Base-by-base conservation (phyloP, 306 rosid genomes). In the Begonia masoniana region DNA sequence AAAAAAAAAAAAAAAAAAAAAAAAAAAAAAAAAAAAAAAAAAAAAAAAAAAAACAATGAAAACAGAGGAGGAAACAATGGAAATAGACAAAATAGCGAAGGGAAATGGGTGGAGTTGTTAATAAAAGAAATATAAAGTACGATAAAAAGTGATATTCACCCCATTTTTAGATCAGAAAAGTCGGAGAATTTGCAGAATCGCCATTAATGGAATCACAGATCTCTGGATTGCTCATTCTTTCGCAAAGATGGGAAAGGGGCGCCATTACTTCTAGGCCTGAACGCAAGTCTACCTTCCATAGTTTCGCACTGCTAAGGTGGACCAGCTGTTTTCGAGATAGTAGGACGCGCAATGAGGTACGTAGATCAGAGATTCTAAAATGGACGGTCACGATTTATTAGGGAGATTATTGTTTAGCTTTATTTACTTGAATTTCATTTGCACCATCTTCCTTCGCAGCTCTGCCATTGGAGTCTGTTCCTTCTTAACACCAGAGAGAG, bases 181-280 rank as follows among this genome's bases (percentile, higher is more conserved):
- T 21, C 3, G 24, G 24, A 21, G 24, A 21, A 1, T 21, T 21
- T 21, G 24, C 24, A 21, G 24, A 21, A 21, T 2, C 24, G 24
- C 24, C 24, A 21, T 21, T 21, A 21, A 21, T 21, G 24, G 19
- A 21, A 21, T 43, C 47, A 47, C 13, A 51, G 14, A 48, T 0
- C n/a, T n/a, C 35, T 14, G 6, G 61, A 10, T 3, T 36, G 48
- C 23, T 65, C 80, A 80, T 80, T 60, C 95, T 50, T 0, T n/a
- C n/a, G 94, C 91, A 65, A 89, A 54, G 52, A 85, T 45, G 36
- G n/a, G n/a, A n/a, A 46, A 89, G 62, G 12, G n/a, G n/a, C n/a
- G 85, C 80, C 47, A 82, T 68, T 5, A 79, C 78, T 15, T 82
- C 78, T 41, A 78, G 59, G 1, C 87, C 94, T 13, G 15, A 1